Percentiles rank a stretch among this genome's conserved stretches.
phyloP scores from a whole-genome alignment of 108 stramenopile species.

The Schizochytrium sp. region DNA sequence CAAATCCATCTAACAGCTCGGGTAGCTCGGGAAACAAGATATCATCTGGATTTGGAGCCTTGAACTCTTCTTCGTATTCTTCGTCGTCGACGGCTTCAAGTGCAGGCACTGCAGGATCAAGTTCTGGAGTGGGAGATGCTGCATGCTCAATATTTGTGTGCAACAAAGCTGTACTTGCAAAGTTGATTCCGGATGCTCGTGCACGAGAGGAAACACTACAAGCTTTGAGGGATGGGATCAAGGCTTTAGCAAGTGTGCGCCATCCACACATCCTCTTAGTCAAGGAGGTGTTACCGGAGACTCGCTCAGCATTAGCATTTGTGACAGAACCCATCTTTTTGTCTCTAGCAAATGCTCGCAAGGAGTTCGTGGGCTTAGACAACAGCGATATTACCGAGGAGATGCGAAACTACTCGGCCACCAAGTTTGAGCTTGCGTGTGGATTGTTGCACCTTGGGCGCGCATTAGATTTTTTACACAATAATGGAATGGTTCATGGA shows the following conservation, averaged over 20 bases:
- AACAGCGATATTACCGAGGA: constrained; percentile 24
- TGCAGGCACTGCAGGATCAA: no score
- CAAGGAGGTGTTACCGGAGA: constrained; percentile 25
- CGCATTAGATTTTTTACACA: constrained; percentile 24
- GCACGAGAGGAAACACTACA: constrained; percentile 9
- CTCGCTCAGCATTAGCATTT: background rate
- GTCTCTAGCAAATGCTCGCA: constrained; percentile 51
- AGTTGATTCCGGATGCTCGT: background rate
- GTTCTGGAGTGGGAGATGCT: background rate
- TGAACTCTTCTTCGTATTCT: no score
- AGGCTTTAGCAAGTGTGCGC: constrained; percentile 10
- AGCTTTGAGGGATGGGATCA: constrained; percentile 15
- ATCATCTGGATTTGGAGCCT: no score
- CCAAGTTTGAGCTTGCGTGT: constrained; percentile 22
- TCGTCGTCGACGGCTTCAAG: no score
- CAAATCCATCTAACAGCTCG: background rate
- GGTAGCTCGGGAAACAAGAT: no score
- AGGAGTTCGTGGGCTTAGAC: constrained; percentile 55
- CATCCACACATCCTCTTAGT: constrained; percentile 21
- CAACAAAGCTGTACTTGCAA: constrained; percentile 24
- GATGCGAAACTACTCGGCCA: background rate
- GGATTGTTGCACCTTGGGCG: background rate
- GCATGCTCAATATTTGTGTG: constrained; percentile 47
- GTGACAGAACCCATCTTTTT: constrained; percentile 14
- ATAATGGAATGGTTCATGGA: constrained; percentile 52